Evolutionary conservation across 305 asterid species (phyloP), one percentile per base, ranked within the genome.

Genomic region (Fraxinus platypoda): DNA sequence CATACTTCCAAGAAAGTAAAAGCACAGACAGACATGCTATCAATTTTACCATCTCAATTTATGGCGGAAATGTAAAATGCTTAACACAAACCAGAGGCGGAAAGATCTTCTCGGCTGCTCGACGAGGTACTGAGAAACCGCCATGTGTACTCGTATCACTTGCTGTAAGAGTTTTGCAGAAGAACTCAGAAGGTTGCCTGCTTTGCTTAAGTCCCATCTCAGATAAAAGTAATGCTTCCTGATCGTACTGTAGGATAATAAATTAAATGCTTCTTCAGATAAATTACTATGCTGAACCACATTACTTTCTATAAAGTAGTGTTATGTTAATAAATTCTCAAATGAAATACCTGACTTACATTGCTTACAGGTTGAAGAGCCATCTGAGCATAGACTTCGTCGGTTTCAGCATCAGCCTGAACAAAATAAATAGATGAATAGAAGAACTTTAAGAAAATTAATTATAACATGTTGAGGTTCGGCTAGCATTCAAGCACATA

Each of bases 61-160:
- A 38, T 54, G 73, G 19, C 3, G 26, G 33, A 17, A 57, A 82
- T 13, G 83, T 30, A 8, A 78, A 78, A 77, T 23, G 57, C 54
- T 25, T 4, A 57, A 68, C 74, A 83, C 86, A 78, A 89, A 96
- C 99, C 89, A 96, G 90, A 80, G 98, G 93, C 1, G 99, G 99
- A 86, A 96, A 96, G 80, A 96, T 96, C 93, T 96, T 96, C 91
- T 96, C 99, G 79, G 99, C 99, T 66, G 98, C 98, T 54, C 98
- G 91, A 80, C 99, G 98, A 81, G 99, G 99, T 81, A 96, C 99
- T 15, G 99, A 96, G 81, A 96, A 96, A 31, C 99, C 99, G 66
- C 99, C 99, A 38, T 96, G 99, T 64, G 99, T 96, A 91, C 99
- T 96, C 6, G 99, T 96, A 85, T 94, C 99, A 87, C 99, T 95